Evolutionary conservation across 2,329 filamentous ascomycete species (phyloP).

Genomic region (Epichloe typhina): DNA sequence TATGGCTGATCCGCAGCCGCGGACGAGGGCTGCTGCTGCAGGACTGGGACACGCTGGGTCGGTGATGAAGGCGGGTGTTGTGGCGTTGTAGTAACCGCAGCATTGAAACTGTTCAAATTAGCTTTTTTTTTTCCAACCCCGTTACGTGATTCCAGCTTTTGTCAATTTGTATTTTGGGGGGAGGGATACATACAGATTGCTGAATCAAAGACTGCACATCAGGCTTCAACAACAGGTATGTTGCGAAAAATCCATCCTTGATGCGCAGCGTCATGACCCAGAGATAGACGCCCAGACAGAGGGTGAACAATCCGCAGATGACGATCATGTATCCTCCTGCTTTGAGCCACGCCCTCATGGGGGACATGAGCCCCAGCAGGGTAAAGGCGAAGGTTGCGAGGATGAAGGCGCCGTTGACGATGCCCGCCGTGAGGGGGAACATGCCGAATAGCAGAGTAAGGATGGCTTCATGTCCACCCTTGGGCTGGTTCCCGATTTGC

Average conservation of each 20-base stretch:
- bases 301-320: conserved; percentile 48
- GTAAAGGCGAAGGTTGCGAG: conserved; percentile 57
- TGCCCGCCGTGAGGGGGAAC: conserved; percentile 50
- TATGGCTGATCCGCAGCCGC: conserved; percentile 57
- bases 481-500: conserved; percentile 28
- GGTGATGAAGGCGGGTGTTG: conserved; percentile 56
- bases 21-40: conserved; percentile 54
- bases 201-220: conserved; percentile 57
- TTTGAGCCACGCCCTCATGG: conserved; percentile 57
- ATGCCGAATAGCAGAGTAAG: conserved; percentile 38
- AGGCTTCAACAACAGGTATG: conserved; percentile 47
- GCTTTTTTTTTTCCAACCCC: background rate
- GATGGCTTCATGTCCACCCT: conserved; percentile 34
- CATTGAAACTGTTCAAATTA: conserved; percentile 49
- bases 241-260: conserved; percentile 43
- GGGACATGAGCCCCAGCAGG: conserved; percentile 57
- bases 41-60: conserved; percentile 56
- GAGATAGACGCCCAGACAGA: conserved; percentile 51
- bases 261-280: conserved; percentile 64
- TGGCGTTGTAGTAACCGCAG: conserved; percentile 68
- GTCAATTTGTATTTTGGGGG: background rate
- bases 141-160: background rate
- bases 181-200: conserved; percentile 38
- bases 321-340: conserved; percentile 51
- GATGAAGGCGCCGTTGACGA: conserved; percentile 60